These are phyloP conservation scores for Chytridiales sp. DNA, from an alignment of 371 early-diverging fungal species.

Conservation along the genomic window DNA sequence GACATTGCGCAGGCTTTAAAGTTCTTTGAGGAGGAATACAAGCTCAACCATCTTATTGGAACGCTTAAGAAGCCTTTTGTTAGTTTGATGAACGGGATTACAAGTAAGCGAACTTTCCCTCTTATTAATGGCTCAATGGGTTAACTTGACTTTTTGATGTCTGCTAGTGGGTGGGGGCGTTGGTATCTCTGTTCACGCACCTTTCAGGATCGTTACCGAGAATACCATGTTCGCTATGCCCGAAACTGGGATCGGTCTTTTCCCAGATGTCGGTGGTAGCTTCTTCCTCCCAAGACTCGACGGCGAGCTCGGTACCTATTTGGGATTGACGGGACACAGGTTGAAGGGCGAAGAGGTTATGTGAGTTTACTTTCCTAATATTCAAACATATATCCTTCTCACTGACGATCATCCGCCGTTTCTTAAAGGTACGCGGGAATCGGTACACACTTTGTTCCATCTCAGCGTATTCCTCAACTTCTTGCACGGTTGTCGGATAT, in stretches of 20 bases:
- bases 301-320: conserved; percentile 86
- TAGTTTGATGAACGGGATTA: conserved; percentile 87
- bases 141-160: conserved; percentile 2
- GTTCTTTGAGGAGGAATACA: conserved; percentile 91
- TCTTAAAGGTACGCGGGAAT: conserved; percentile 78
- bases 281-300: conserved; percentile 92
- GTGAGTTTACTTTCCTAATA: conserved; percentile 49
- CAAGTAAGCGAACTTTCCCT: conserved; percentile 57
- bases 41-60: conserved; percentile 85
- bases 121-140: neutral
- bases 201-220: conserved; percentile 94
- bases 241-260: conserved; percentile 88
- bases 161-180: conserved; percentile 91
- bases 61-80: conserved; percentile 85
- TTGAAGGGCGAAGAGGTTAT: conserved; percentile 83
- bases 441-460: conserved; percentile 94
- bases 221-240: conserved; percentile 85
- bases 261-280: conserved; percentile 92
- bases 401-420: neutral
- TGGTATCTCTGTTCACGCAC: conserved; percentile 91
- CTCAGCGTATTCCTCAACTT: conserved; percentile 74
- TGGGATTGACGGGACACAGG: conserved; percentile 87
- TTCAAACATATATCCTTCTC: neutral
- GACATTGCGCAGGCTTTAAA: conserved; percentile 57
- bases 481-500: conserved; percentile 81